A percentile compares a stretch with the other conserved stretches of the same genome.
phyloP scores from a whole-genome alignment of 2,329 filamentous ascomycete species.

The Cladobotryum protrusum region DNA sequence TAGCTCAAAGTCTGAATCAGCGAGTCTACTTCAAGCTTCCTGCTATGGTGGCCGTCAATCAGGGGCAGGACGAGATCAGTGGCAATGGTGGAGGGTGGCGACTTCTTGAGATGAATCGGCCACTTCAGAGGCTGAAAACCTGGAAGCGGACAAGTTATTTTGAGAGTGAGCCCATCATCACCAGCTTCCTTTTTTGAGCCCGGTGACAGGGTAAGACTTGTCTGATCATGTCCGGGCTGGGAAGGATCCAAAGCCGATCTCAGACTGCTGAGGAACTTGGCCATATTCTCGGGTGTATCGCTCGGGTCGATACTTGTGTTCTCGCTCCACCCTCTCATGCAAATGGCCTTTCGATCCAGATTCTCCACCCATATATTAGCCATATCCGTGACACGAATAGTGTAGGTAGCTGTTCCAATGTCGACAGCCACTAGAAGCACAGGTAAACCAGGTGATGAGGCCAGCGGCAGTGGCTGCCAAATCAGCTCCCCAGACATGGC shows the following conservation, averaged over 20 bases:
- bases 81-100: conserved; percentile 35
- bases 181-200: conserved; percentile 26
- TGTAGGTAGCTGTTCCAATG: conserved; percentile 53
- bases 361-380: conserved; percentile 67
- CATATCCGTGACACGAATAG: conserved; percentile 63
- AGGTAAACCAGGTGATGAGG: conserved; percentile 41
- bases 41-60: conserved; percentile 39
- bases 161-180: conserved; percentile 42
- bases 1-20: conserved; percentile 38
- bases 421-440: conserved; percentile 56
- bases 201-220: conserved; percentile 38
- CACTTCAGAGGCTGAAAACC: conserved; percentile 59
- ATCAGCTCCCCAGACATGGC: conserved; percentile 27
- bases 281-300: conserved; percentile 61
- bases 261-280: conserved; percentile 60
- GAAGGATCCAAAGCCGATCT: conserved; percentile 44
- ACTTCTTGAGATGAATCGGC: conserved; percentile 52
- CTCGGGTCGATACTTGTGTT: conserved; percentile 68
- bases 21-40: conserved; percentile 34
- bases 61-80: conserved; percentile 48
- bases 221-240: conserved; percentile 37
- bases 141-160: conserved; percentile 56
- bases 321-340: conserved; percentile 54
- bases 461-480: conserved; percentile 45
- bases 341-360: conserved; percentile 55